Conservation (phyloP, 106 monocot genomes). For the Platanthera guangdongensis region DNA sequence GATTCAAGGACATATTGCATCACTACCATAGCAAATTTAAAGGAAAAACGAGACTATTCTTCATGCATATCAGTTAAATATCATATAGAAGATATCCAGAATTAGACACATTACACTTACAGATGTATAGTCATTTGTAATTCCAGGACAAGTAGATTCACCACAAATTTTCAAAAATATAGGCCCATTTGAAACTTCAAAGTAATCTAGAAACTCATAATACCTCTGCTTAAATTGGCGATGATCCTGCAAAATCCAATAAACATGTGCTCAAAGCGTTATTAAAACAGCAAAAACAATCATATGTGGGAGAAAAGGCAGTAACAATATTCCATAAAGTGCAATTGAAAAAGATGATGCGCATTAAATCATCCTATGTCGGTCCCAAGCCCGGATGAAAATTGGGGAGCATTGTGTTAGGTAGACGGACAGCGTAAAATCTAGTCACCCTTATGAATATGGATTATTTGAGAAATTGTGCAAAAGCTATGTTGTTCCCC, state of each 20-base stretch:
- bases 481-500: too few relatives aligned
- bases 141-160: constrained; percentile 79
- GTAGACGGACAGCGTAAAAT: too few relatives aligned
- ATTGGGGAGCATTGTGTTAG: too few relatives aligned
- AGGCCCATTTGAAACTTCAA: constrained; percentile 48
- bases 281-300: neutral
- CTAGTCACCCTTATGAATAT: too few relatives aligned
- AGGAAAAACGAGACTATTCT: neutral
- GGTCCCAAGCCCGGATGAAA: too few relatives aligned
- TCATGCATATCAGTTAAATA: neutral
- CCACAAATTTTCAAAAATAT: constrained; percentile 89
- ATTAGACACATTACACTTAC: constrained; percentile 30
- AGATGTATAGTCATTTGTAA: constrained; percentile 67
- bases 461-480: too few relatives aligned
- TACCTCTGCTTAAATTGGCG: constrained; percentile 72
- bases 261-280: neutral
- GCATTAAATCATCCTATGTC: neutral
- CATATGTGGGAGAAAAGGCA: neutral
- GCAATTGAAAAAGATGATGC: neutral
- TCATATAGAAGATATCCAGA: neutral
- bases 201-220: constrained; percentile 81
- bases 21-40: constrained; percentile 5
- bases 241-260: constrained; percentile 51
- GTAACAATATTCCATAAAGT: neutral
- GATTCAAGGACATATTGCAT: too few relatives aligned